These are phyloP conservation scores for Blastobotrys apis DNA, from an alignment of 1,139 yeast species.

Conservation along the genomic window DNA sequence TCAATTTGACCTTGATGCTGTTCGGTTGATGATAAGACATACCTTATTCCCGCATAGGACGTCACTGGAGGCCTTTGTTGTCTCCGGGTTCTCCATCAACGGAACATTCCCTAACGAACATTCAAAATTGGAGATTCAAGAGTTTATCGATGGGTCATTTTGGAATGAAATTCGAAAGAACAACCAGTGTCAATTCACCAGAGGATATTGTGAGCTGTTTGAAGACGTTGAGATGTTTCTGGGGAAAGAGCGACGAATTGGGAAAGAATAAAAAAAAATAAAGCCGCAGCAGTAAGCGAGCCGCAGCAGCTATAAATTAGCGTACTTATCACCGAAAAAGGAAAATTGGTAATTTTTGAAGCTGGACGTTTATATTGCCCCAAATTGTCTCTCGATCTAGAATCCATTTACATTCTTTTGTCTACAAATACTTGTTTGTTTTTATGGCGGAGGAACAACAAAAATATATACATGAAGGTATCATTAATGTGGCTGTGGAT, in stretches of 20 bases:
- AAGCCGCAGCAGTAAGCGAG: too few relatives aligned
- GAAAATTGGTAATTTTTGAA: too few relatives aligned
- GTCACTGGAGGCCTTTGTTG: neutral
- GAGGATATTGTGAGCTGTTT: slow-evolving; percentile 1
- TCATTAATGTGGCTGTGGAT: too few relatives aligned
- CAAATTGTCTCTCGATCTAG: too few relatives aligned
- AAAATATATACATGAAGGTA: too few relatives aligned
- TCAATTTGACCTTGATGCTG: neutral
- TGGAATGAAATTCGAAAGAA: neutral
- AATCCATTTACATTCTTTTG: too few relatives aligned
- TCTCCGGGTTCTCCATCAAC: slow-evolving; percentile 7
- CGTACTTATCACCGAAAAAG: too few relatives aligned
- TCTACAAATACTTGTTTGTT: too few relatives aligned
- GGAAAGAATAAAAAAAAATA: too few relatives aligned
- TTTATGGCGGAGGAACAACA: too few relatives aligned
- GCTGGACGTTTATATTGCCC: too few relatives aligned
- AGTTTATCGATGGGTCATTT: neutral
- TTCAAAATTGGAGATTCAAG: neutral
- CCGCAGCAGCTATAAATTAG: too few relatives aligned
- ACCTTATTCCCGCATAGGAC: slow-evolving; percentile 1
- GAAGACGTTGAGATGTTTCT: neutral
- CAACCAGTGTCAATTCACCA: neutral
- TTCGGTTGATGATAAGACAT: neutral
- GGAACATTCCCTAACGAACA: slow-evolving; percentile 5
- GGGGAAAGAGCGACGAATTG: neutral